Conservation (phyloP, 2,329 filamentous ascomycete genomes). For the Aspergillus sp. region DNA sequence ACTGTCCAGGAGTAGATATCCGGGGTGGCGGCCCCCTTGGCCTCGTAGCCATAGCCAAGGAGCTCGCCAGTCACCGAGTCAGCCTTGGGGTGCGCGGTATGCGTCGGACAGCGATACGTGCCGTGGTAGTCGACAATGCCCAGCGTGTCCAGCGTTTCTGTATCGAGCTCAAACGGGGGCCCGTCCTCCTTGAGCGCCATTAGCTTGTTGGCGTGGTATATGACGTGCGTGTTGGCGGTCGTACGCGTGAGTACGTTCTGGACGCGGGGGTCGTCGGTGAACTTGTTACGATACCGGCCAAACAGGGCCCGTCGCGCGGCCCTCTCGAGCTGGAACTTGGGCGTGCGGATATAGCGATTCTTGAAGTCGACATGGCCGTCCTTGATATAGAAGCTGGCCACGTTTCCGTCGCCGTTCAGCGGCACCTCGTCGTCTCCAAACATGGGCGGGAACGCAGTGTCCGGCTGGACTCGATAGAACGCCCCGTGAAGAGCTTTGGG, state of each 20-base stretch:
- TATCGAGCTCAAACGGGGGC: not conserved
- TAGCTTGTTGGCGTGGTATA: not conserved
- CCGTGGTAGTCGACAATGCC: too few species aligned
- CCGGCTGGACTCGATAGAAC: not conserved
- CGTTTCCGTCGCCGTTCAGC: not conserved
- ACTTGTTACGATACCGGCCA: not conserved
- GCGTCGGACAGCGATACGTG: not conserved
- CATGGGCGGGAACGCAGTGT: not conserved
- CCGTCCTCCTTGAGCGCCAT: not conserved
- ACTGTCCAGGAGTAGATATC: not conserved
- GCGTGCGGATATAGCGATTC: not conserved
- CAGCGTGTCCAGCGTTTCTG: not conserved
- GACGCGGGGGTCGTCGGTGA: not conserved
- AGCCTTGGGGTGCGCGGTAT: not conserved
- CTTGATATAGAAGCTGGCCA: not conserved
- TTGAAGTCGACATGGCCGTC: not conserved
- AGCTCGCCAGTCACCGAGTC: not conserved
- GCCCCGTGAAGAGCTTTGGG: not conserved
- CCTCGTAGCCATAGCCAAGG: not conserved
- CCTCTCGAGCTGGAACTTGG: not conserved
- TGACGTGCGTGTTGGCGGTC: not conserved
- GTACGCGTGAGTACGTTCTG: not conserved
- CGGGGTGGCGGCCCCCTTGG: not conserved
- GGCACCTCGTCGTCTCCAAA: not conserved
- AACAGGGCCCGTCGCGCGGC: not conserved